Evolutionary conservation across 257 asterid genomes (phyloP).

Genomic region (Ehretia macrophylla): DNA sequence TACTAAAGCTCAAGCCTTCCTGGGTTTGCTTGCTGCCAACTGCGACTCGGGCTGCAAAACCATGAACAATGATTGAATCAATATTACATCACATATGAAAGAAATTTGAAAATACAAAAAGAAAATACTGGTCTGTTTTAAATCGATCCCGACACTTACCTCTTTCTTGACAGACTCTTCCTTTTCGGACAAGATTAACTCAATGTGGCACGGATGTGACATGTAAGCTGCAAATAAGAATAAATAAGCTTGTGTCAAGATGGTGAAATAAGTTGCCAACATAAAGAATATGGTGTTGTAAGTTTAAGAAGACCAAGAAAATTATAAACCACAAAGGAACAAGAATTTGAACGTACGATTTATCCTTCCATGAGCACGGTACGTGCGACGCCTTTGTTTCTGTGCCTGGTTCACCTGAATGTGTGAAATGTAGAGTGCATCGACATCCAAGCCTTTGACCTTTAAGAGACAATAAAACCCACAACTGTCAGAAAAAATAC

Average conservation of each 20-base stretch:
- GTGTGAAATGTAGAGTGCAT: conserved; percentile 82
- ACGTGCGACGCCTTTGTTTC: conserved; percentile 84
- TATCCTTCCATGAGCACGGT: conserved; percentile 82
- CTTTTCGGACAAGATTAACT: conserved; percentile 62
- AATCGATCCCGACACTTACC: conserved; percentile 24
- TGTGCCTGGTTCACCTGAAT: conserved; percentile 88
- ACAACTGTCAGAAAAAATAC: not conserved
- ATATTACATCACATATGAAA: not conserved
- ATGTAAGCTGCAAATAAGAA: conserved; percentile 53
- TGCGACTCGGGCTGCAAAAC: conserved; percentile 53
- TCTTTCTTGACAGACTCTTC: conserved; percentile 81
- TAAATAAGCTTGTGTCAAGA: not conserved
- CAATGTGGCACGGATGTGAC: conserved; percentile 92
- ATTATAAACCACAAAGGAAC: not conserved
- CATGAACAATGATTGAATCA: not conserved
- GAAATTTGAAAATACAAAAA: not conserved
- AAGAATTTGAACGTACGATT: conserved; percentile 52
- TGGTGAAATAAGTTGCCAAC: not conserved
- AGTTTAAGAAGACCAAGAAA: too few relatives aligned
- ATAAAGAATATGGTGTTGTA: not conserved
- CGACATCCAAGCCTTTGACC: conserved; percentile 95
- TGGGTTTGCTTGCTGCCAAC: conserved; percentile 48
- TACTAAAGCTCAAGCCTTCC: conserved; percentile 45
- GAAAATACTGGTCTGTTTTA: not conserved
- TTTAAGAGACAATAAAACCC: conserved; percentile 16